Evolutionary conservation across 208 protist genomes (phyloP), one percentile per base, ranked within the genome.

Genomic region (Wallacemonas sp.): DNA sequence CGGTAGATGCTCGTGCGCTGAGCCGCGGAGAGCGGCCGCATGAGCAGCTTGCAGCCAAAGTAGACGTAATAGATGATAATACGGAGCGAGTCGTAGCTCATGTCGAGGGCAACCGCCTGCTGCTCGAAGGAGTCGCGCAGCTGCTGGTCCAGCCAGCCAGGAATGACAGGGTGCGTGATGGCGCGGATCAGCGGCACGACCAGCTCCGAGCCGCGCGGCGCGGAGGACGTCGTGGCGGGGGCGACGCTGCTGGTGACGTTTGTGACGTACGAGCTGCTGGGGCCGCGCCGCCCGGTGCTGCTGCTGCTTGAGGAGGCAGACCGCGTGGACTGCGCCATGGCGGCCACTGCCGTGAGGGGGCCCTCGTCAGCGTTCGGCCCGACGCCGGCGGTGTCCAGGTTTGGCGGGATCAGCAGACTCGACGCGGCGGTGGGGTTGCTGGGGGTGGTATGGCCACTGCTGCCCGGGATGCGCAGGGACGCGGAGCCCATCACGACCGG

Each of bases 31-130:
- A 94, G 71, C n/a, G 88, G 85, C 30, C 78, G 80, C 61, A 94
- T 80, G 19, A 94, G 66, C 32, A 87, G 61, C 61, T 88, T 86
- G 63, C 78, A 90, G 56, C 81, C 80, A n/a, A 69, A 80, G 65
- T 83, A 94, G 54, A 94, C 90, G 62, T 84, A 91, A 63, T 81
- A 91, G 19, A 94, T 67, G 16, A 94, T 68, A n/a, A 85, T 80
- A 0, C 78, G 77, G 14, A 94, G 76, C 23, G 82, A 85, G 52
- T 90, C 76, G 66, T 90, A 94, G 64, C 77, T 81, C 26, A 92
- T 39, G 58, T 94, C 80, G 21, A 94, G 64, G 2, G 78, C 63
- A 1, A 90, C 44, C 0, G 83, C 61, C 39, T 94, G 82, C 9
- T 77, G 76, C 32, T 89, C 88, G 68, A 91, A 94, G 21, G 85